Evolutionary conservation across 192 early-diverging fungal species (phyloP), one percentile per base, ranked within the genome.

Genomic region (Podila verticillata): DNA sequence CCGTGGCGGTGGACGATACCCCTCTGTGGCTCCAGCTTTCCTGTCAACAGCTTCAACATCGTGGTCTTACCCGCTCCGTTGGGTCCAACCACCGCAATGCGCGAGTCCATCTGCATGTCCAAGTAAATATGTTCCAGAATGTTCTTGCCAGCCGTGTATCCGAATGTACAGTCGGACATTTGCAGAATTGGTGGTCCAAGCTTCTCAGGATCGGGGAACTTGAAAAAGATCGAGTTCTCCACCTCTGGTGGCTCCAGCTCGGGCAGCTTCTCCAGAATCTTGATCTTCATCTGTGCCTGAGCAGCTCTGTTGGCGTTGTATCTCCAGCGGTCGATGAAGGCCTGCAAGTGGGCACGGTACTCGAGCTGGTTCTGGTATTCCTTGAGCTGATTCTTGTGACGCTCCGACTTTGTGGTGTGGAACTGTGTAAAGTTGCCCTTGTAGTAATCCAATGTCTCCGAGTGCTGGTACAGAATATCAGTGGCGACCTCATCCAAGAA

Each of bases 21-120:
- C 12, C 70, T 67, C 12, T 84, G 85, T 13, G 98, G 96, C 39
- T 93, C 83, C n/a, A 95, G 85, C 74, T 93, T 88, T 57, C 92
- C 94, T 17, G 93, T 97, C 65, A 98, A 85, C 32, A 99, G 85
- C 72, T 97, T 94, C 47, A 99, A 88, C 89, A 99, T 86, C 10
- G 98, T 99, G 1, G 97, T 95, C 86, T 99, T 99, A 73, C 96
- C 97, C 17, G 97, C 95, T 48, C 98, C 98, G 88, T 99, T 99
- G 60, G 98, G 96, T 63, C 98, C 98, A 26, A 99, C 97, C 65
- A 99, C 91, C n/a, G 96, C 98, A 81, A 98, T 93, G 34, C 98
- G 96, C 28, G 95, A 93, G 74, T 98, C 96, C 94, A 98, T 95
- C 72, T 95, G 95, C 87, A 99, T 90, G 65, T 98, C 96, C 51